Evolutionary conservation across 352 stramenopile genomes (phyloP), one percentile per base, ranked within the genome.

Genomic region (Globisporangium cylindrosporum): DNA sequence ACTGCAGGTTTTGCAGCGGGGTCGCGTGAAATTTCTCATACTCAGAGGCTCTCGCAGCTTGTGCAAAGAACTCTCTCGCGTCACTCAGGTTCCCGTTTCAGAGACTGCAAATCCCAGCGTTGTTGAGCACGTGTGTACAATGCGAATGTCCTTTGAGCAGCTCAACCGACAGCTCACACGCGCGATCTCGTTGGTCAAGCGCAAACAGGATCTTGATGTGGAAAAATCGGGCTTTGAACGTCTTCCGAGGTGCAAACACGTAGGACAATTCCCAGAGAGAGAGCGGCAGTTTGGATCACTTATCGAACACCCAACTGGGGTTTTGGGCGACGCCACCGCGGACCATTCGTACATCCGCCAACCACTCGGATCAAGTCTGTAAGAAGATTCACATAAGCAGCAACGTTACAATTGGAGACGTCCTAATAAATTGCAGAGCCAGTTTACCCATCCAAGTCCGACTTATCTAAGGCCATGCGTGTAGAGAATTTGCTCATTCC

Each of bases 311-410:
- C 43, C 62, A 20, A 2, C 8, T 4, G 8, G 34, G 15, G 14
- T n/a, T 48, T 4, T 9, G 2, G 12, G 10, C 4, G 41, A 48
- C n/a, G 15, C 7, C 41, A 48, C 14, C 10, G 32, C 69, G 2
- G 67, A 64, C n/a, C 70, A 68, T 25, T 88, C 76, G 43, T 88
- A 60, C 32, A 80, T 69, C 14, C 81, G 76, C 82, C 82, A 90
- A 61, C 88, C 81, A 20, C 74, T 72, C 2, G 79, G 77, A 57
- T 90, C 82, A 62, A 49, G 6, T 58, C 72, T 34, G 38, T 27
- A 53, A 20, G 34, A 32, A 4, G n/a, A 4, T 48, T 48, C 41
- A 55, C 8, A 9, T 12, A 27, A 15, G 1, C 14, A 48, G 41
- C 41, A 46, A 46, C 4, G 9, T 41, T 38, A 46, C 10, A 18